These are phyloP conservation scores for Pulveroboletus frians DNA, from an alignment of 768 basidiomycete genomes.

Conservation along the genomic window DNA sequence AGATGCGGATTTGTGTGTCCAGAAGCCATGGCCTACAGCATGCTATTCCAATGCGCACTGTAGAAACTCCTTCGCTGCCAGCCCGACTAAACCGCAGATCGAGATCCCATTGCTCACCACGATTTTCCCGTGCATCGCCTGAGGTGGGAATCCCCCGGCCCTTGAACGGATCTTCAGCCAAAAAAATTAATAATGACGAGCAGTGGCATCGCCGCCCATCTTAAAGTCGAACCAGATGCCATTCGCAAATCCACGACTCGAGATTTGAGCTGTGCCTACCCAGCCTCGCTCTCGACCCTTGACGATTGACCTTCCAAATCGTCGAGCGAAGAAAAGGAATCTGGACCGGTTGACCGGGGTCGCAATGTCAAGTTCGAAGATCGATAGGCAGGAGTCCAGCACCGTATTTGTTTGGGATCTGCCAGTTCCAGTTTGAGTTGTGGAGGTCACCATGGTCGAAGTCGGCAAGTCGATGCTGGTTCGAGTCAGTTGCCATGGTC, in stretches of 20 bases:
- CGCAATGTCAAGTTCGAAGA: neutral
- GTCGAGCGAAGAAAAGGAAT: neutral
- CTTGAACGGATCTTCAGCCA: constrained; percentile 8
- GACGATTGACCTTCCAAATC: neutral
- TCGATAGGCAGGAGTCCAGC: neutral
- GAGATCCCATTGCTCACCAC: neutral
- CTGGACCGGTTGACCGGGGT: neutral
- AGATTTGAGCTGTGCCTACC: neutral
- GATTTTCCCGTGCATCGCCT: neutral
- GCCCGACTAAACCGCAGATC: neutral
- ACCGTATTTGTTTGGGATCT: constrained; percentile 1
- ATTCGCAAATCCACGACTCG: neutral
- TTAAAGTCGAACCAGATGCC: neutral
- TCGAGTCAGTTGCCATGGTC: neutral
- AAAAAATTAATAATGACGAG: neutral
- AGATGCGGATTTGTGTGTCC: constrained; percentile 20
- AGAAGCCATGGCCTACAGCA: constrained; percentile 21
- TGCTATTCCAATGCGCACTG: constrained; percentile 22
- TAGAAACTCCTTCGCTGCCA: constrained; percentile 8
- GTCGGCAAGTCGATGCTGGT: neutral
- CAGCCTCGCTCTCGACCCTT: neutral
- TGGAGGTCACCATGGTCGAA: neutral
- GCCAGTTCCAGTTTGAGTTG: neutral
- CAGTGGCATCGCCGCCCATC: neutral
- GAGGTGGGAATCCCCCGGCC: constrained; percentile 22